These are phyloP conservation scores for Syzygium oleosum DNA, from an alignment of 345 rosid species.

Conservation along the genomic window DNA sequence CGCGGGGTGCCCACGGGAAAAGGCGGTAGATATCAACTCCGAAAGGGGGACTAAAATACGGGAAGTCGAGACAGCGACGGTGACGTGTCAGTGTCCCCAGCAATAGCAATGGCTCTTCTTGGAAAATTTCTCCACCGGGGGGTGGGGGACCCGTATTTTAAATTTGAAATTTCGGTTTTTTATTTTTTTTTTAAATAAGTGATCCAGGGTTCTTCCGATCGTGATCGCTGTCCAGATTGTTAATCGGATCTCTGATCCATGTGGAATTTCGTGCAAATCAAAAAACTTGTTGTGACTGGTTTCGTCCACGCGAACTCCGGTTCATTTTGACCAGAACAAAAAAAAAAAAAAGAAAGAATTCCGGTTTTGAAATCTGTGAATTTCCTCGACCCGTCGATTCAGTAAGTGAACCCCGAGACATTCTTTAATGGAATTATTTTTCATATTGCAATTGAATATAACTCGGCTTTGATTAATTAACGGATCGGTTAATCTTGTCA, in stretches of 20 bases:
- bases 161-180: background rate
- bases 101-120: background rate
- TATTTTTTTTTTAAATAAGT: background rate
- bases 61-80: background rate
- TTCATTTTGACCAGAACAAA: background rate
- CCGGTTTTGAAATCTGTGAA: too few relatives aligned
- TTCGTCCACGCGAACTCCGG: background rate
- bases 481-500: background rate
- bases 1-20: background rate
- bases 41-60: background rate
- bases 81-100: background rate
- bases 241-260: background rate
- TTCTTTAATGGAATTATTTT: too few relatives aligned
- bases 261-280: too few relatives aligned
- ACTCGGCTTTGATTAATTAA: background rate
- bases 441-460: too few relatives aligned
- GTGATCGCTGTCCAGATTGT: background rate
- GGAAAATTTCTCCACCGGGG: background rate
- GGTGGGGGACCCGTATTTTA: background rate
- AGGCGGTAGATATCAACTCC: background rate
- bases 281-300: background rate
- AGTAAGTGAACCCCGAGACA: too few relatives aligned
- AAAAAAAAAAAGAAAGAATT: too few relatives aligned
- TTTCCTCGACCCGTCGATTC: too few relatives aligned
- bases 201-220: background rate